Conservation (phyloP, 1,139 yeast genomes). For the Saccharomyces hybrid region DNA sequence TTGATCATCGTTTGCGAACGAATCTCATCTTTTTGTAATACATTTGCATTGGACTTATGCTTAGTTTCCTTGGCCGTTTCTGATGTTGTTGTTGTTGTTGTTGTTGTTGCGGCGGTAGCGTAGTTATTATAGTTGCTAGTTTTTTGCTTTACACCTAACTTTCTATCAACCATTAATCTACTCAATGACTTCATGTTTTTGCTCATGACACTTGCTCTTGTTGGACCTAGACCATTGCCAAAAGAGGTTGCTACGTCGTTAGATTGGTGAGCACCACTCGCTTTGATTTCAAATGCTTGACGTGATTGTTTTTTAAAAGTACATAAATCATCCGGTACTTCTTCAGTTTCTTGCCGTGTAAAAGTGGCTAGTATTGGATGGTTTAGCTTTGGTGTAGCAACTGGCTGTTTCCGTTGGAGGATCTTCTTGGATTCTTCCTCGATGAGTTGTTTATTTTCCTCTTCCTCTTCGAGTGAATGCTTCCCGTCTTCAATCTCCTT, state of each 20-base stretch:
- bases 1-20: too few species aligned
- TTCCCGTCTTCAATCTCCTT: neutral
- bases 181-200: conserved; percentile 27
- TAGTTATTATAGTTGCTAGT: neutral
- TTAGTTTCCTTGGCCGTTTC: neutral
- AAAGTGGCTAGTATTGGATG: conserved; percentile 8
- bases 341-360: conserved; percentile 30
- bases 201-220: conserved; percentile 29
- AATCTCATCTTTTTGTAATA: too few species aligned
- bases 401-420: neutral
- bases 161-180: conserved; percentile 29
- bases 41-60: neutral
- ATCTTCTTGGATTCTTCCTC: neutral
- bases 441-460: neutral
- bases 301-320: conserved; percentile 19
- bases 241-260: conserved; percentile 28
- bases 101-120: too few species aligned
- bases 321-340: conserved; percentile 28
- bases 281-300: conserved; percentile 30
- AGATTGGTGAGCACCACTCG: conserved; percentile 33
- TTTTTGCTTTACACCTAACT: conserved; percentile 15
- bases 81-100: conserved; percentile 1
- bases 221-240: conserved; percentile 32
- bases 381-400: conserved; percentile 3
- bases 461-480: neutral